These are phyloP conservation scores for Somion occarium DNA, from an alignment of 1,284 basidiomycete species.

Conservation along the genomic window DNA sequence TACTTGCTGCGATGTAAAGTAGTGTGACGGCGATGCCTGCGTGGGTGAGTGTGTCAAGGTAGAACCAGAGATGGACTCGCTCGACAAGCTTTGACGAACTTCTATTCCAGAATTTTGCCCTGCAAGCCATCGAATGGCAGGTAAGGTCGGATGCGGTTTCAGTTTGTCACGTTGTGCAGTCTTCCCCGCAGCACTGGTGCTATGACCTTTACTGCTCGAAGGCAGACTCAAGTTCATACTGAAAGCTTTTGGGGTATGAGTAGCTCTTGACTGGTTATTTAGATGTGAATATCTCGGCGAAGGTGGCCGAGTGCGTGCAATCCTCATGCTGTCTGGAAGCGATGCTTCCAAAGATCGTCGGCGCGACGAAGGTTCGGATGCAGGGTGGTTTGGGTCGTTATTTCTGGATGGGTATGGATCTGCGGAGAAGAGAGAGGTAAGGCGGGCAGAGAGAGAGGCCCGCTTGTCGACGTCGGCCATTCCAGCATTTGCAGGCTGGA, in stretches of 20 bases:
- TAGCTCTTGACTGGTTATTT: not conserved
- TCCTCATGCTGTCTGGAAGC: conserved; percentile 10
- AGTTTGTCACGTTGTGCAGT: not conserved
- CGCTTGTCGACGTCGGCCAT: conserved; percentile 1
- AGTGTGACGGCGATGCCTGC: conserved; percentile 13
- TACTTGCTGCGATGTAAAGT: conserved; percentile 8
- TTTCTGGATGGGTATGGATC: conserved; percentile 1
- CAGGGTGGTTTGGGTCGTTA: not conserved
- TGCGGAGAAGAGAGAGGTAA: conserved; percentile 10
- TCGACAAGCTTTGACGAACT: conserved; percentile 19
- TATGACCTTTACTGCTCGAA: not conserved
- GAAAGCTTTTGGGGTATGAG: conserved; percentile 9
- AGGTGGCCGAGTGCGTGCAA: conserved; percentile 16
- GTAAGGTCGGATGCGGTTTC: conserved; percentile 19
- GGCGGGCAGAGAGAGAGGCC: conserved; percentile 10
- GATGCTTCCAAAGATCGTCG: conserved; percentile 7
- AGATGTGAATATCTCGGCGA: conserved; percentile 9
- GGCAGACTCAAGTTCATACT: conserved; percentile 3
- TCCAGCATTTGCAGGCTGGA: too few species aligned
- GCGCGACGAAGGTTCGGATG: conserved; percentile 13
- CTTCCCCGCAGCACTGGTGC: not conserved
- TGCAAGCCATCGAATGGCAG: conserved; percentile 48
- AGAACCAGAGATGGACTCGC: conserved; percentile 23
- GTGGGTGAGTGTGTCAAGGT: conserved; percentile 20
- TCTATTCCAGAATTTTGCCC: conserved; percentile 18